phyloP scores from a whole-genome alignment of 1,139 yeast species.

The Arxiozyma slooffiae region DNA sequence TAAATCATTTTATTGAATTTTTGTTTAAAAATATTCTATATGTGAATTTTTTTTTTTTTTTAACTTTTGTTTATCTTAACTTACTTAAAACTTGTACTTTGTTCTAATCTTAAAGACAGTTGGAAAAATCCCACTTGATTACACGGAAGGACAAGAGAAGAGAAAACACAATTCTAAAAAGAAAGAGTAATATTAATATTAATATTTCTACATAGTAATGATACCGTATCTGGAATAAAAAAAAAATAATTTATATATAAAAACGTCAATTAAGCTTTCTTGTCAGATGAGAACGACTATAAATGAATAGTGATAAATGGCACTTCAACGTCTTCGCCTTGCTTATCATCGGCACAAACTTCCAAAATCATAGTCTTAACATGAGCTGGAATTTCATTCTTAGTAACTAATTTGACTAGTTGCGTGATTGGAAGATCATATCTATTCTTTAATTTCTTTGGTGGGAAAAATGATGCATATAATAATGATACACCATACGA shows the following conservation, averaged over 20 bases:
- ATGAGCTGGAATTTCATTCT: slow-evolving; percentile 71
- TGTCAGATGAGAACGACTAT: slow-evolving; percentile 12
- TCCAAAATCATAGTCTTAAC: slow-evolving; percentile 74
- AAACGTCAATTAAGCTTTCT: neutral
- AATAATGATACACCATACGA: slow-evolving; percentile 83
- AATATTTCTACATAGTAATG: neutral
- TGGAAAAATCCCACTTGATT: neutral
- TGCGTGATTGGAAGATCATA: slow-evolving; percentile 56
- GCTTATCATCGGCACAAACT: slow-evolving; percentile 81
- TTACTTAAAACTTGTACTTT: too few species aligned
- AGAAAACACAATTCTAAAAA: neutral
- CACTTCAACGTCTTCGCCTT: slow-evolving; percentile 92
- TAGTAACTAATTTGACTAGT: slow-evolving; percentile 70
- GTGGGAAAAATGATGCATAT: slow-evolving; percentile 90
- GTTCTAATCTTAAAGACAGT: too few species aligned
- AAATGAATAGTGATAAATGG: slow-evolving; percentile 67
- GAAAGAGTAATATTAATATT: neutral
- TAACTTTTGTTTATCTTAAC: too few species aligned
- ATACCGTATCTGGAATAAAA: neutral
- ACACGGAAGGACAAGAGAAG: neutral
- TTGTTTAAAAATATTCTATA: neutral
- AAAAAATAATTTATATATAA: neutral
- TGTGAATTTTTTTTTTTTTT: neutral
- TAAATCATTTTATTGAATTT: too few species aligned
- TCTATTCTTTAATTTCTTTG: slow-evolving; percentile 78